Evolutionary conservation across 495 filamentous ascomycete species (phyloP), one percentile per base, ranked within the genome.

Genomic region (Aspergillus cavernicola): DNA sequence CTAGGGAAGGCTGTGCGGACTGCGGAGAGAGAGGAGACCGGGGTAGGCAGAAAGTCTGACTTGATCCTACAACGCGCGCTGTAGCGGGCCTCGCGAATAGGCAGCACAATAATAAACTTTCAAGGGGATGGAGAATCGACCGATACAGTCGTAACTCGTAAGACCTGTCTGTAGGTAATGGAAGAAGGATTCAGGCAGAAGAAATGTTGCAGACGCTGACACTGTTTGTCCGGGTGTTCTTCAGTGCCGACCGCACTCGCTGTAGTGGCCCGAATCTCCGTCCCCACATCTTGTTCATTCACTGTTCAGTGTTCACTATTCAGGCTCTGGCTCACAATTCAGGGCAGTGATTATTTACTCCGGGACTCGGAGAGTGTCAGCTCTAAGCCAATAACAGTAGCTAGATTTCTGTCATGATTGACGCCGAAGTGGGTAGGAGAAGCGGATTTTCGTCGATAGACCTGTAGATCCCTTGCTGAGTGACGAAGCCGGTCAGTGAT

Each of bases 161-260:
- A n/a, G 19, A 26, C 26, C 22, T 20, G 38, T 19, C 32, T 28
- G 8, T 6, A n/a, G n/a, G n/a, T n/a, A 23, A 24, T n/a, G 28
- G 39, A 20, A 22, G 31, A 35, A 36, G 29, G 31, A 47, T 24
- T 42, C 23, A 16, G 42, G 22, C 15, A 10, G 33, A 50, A 28
- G 47, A 18, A 50, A 40, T n/a, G 26, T 26, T 53, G 37, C 38
- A 40, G 40, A 40, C 18, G 38, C 40, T 16, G 53, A 19, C 9
- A 48, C 35, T 50, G 23, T n/a, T 40, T 41, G 35, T 28, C 47
- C 54, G 54, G 55, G 53, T 42, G 59, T 58, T 62, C 59, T 48
- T 55, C 51, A 52, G 47, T 47, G 58, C 58, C 58, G 58, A 61
- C 51, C 51, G 54, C 38, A 42, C 18, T 47, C 47, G 47, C 47